These are phyloP conservation scores for Bonia amplexicaulis DNA, from an alignment of 176 grass and related monocot species.

Conservation along the genomic window DNA sequence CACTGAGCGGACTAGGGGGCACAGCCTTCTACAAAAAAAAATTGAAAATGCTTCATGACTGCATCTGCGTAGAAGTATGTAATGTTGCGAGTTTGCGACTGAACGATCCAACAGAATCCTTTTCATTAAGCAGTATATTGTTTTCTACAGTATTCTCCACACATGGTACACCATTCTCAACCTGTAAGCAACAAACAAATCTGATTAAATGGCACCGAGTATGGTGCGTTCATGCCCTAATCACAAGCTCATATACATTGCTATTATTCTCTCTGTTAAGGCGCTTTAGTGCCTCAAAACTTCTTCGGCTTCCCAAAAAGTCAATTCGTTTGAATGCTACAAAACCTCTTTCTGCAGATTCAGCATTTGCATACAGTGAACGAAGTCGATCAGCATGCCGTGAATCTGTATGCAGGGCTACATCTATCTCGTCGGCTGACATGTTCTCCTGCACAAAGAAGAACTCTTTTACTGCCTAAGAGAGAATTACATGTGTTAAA, in stretches of 20 bases:
- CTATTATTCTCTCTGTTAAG: conserved; percentile 66
- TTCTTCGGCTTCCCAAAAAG: conserved; percentile 87
- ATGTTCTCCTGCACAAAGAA: conserved; percentile 64
- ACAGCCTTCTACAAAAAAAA: no score
- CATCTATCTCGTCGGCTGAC: conserved; percentile 55
- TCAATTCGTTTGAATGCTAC: conserved; percentile 78
- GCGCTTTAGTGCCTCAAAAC: conserved; percentile 85
- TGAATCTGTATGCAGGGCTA: conserved; percentile 90
- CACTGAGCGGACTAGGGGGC: no score
- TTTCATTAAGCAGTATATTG: background rate
- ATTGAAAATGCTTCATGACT: no score
- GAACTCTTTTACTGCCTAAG: background rate
- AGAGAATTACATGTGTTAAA: background rate
- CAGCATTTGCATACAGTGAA: conserved; percentile 52
- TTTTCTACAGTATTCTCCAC: conserved; percentile 23
- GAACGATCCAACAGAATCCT: background rate
- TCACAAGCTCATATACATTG: conserved; percentile 77
- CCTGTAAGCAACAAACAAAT: conserved; percentile 10
- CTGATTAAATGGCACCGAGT: conserved; percentile 11
- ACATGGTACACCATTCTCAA: background rate
- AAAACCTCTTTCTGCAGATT: conserved; percentile 57
- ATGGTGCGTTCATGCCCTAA: conserved; percentile 63
- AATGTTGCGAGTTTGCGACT: background rate
- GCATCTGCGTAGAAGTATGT: background rate
- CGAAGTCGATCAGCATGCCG: conserved; percentile 87